Conservation (phyloP, 2,329 filamentous ascomycete genomes). For the Alternaria infectoria region DNA sequence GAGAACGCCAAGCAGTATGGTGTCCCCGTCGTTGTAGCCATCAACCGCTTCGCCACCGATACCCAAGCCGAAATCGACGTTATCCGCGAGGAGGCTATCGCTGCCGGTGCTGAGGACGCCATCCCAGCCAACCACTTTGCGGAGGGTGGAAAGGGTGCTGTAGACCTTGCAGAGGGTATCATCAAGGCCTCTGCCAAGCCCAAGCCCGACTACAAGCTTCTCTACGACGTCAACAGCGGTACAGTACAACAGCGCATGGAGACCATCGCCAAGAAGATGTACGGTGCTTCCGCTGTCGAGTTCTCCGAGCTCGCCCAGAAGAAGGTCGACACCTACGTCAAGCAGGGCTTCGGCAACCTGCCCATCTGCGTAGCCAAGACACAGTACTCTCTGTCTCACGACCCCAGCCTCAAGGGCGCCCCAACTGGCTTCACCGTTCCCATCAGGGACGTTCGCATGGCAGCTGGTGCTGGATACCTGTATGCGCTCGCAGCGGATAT, state of each 20-base stretch:
- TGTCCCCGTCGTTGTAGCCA: slow-evolving; percentile 91
- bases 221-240: slow-evolving; percentile 75
- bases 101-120: slow-evolving; percentile 91
- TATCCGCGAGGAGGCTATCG: slow-evolving; percentile 86
- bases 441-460: slow-evolving; percentile 91
- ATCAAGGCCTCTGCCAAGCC: slow-evolving; percentile 82
- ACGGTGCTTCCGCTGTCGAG: slow-evolving; percentile 86
- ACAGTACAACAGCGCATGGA: slow-evolving; percentile 89
- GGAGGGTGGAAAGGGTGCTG: slow-evolving; percentile 86
- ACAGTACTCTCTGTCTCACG: slow-evolving; percentile 94
- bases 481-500: slow-evolving; percentile 97
- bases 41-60: slow-evolving; percentile 96
- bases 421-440: slow-evolving; percentile 93
- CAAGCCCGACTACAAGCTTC: slow-evolving; percentile 77
- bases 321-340: slow-evolving; percentile 94
- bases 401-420: slow-evolving; percentile 91
- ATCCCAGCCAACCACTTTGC: slow-evolving; percentile 97
- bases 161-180: slow-evolving; percentile 87
- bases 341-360: slow-evolving; percentile 88
- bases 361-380: slow-evolving; percentile 99
- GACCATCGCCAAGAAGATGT: slow-evolving; percentile 89
- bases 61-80: slow-evolving; percentile 90
- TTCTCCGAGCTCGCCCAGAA: slow-evolving; percentile 93
- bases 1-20: slow-evolving; percentile 87
- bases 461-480: slow-evolving; percentile 80